A percentile compares a stretch with the other conserved stretches of the same genome.
These are phyloP conservation scores for Aspergillus quadricinctus DNA, from an alignment of 2,329 filamentous ascomycete genomes.

Conservation along the genomic window DNA sequence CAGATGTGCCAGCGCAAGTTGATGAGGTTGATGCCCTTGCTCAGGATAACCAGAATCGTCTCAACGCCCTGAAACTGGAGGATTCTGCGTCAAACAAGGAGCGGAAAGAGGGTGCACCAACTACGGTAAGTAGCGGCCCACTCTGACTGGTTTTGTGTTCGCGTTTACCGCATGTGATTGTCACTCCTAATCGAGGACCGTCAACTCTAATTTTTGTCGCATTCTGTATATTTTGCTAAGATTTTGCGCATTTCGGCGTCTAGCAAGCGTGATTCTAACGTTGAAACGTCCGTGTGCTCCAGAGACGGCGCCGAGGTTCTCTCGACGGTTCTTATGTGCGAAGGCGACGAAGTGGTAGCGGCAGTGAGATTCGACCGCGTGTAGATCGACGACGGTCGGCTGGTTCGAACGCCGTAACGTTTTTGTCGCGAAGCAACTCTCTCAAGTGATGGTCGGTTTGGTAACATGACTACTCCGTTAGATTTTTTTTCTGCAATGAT, in stretches of 20 bases:
- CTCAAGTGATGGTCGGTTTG: conserved; percentile 30
- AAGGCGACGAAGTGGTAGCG: conserved; percentile 39
- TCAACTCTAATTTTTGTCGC: conserved; percentile 18
- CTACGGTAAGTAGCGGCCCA: conserved; percentile 41
- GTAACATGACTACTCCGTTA: conserved; percentile 16
- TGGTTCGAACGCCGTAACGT: conserved; percentile 31
- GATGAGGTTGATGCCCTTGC: conserved; percentile 76
- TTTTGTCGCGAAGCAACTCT: conserved; percentile 41
- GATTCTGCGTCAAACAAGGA: conserved; percentile 52
- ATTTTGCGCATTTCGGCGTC: conserved; percentile 28
- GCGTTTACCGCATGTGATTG: conserved; percentile 20
- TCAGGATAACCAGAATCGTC: conserved; percentile 78
- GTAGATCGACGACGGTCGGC: conserved; percentile 37
- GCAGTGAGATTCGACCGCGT: conserved; percentile 39
- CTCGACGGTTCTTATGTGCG: conserved; percentile 31
- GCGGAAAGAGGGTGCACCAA: conserved; percentile 37
- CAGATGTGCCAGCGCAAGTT: conserved; percentile 42
- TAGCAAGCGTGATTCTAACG: conserved; percentile 47
- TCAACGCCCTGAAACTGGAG: conserved; percentile 88
- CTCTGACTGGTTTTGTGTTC: conserved; percentile 21
- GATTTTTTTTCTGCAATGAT: conserved; percentile 26
- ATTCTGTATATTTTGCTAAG: conserved; percentile 36
- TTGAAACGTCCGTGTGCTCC: conserved; percentile 41
- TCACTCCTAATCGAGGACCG: conserved; percentile 9
- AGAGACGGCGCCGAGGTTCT: conserved; percentile 44